Base-by-base conservation (phyloP, 1,139 yeast species). In the Hansenula sp. region DNA sequence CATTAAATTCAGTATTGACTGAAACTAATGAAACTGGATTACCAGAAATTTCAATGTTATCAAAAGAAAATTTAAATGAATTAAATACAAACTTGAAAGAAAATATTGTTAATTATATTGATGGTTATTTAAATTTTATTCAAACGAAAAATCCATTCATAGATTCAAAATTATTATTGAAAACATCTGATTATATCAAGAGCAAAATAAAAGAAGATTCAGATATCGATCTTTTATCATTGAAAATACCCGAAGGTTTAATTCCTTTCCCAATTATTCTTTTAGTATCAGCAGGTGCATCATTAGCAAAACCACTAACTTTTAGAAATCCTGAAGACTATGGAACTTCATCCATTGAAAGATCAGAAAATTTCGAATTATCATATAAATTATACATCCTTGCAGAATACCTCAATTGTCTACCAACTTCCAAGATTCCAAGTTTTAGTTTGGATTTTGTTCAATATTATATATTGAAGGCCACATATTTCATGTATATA, bases 401-500 rank as follows among this genome's bases (percentile, higher is more conserved):
- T 4, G 47, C 55, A 1, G 30, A 18, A 10, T 29, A 46, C 13
- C 27, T 50, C 14, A 41, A 50, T 20, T 24, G 37, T 1, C 25
- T 43, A 2, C 46, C 52, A 10, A 25, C 12, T 2, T 36, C 37
- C 16, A 46, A 43, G 17, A 44, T 53, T n/a, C 38, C 37, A 6
- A 45, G 39, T 13, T 43, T 46, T 30, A 38, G 45, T 19, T 14
- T 53, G 13, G 40, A 43, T n/a, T 32, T 33, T 8, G 63, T 65
- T 3, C 62, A 64, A 38, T 66, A 51, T 40, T 50, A 62, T 34
- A 40, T 69, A n/a, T 50, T 71, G 21, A 45, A 59, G 29, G 64
- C 66, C 34, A 71, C 66, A 44, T 71, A 60, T 48, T 51, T 66
- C 45, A 55, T 69, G 48, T 64, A 62, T 42, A 55, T 61, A 34